Evolutionary conservation across 768 basidiomycete genomes (phyloP).

Genomic region (Lactarius trivialis): DNA sequence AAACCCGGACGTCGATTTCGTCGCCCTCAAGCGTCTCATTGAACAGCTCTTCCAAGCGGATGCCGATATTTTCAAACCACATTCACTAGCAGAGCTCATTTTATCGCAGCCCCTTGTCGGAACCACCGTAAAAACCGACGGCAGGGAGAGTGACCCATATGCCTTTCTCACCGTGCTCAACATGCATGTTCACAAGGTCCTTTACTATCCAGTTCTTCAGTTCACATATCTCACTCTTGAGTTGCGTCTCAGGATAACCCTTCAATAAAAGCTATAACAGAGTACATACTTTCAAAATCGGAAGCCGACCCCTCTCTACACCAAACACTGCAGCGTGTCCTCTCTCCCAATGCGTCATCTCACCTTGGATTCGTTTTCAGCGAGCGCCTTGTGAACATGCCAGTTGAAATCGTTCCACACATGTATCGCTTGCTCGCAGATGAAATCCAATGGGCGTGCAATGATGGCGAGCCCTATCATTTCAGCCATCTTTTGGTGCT

Average conservation of each 20-base stretch:
- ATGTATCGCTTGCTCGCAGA: slow-evolving; percentile 86
- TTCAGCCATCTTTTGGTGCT: slow-evolving; percentile 74
- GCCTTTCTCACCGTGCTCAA: slow-evolving; percentile 83
- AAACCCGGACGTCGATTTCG: slow-evolving; percentile 74
- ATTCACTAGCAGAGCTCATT: slow-evolving; percentile 75
- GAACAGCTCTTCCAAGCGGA: slow-evolving; percentile 68
- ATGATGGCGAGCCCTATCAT: slow-evolving; percentile 58
- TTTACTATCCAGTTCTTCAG: not conserved
- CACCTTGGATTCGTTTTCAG: slow-evolving; percentile 81
- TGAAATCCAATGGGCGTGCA: slow-evolving; percentile 69
- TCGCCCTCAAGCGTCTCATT: slow-evolving; percentile 72
- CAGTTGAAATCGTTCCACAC: slow-evolving; percentile 84
- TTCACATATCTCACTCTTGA: not conserved
- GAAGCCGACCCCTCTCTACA: slow-evolving; percentile 45
- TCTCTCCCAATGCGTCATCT: slow-evolving; percentile 36
- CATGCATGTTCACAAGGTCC: slow-evolving; percentile 59
- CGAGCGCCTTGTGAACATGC: slow-evolving; percentile 92
- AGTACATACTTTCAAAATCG: slow-evolving; percentile 64
- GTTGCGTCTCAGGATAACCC: slow-evolving; percentile 54
- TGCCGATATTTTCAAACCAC: slow-evolving; percentile 60
- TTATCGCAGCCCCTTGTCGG: slow-evolving; percentile 71
- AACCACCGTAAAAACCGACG: slow-evolving; percentile 90
- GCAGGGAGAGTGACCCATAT: slow-evolving; percentile 83
- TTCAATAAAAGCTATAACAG: slow-evolving; percentile 59
- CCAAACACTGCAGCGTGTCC: slow-evolving; percentile 45